Conservation (phyloP, 2,329 filamentous ascomycete species). For the Xylariaceae sp. region DNA sequence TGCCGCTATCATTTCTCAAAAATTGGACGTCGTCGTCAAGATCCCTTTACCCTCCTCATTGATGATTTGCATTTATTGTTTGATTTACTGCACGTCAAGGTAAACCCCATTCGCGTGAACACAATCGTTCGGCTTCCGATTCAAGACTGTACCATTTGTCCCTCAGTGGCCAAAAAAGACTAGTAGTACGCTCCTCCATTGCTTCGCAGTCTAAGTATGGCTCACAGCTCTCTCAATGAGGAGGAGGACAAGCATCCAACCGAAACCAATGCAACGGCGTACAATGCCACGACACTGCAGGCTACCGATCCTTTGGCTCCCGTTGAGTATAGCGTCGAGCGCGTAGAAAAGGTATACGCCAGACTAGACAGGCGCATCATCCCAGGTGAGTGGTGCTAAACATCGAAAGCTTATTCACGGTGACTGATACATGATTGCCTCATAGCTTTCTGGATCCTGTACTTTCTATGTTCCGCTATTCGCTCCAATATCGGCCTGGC, state of each 20-base stretch:
- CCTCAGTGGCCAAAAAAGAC: constrained; percentile 33
- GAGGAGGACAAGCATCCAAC: constrained; percentile 29
- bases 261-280: constrained; percentile 11
- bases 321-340: constrained; percentile 41
- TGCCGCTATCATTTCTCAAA: no score
- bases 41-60: no score
- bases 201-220: constrained; percentile 47
- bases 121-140: no score
- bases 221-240: constrained; percentile 29
- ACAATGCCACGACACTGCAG: constrained; percentile 11
- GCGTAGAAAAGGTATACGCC: constrained; percentile 52
- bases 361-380: constrained; percentile 58
- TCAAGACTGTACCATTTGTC: no score
- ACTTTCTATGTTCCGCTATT: constrained; percentile 89
- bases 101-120: no score
- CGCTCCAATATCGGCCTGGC: constrained; percentile 87
- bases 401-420: no score
- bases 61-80: no score
- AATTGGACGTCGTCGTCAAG: no score
- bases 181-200: constrained; percentile 49
- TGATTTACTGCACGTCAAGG: no score
- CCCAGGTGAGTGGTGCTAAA: constrained; percentile 39
- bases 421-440: no score
- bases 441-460: constrained; percentile 78
- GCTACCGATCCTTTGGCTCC: constrained; percentile 12